A percentile compares a stretch with the other conserved stretches of the same genome.
These are phyloP conservation scores for Coleophoma cylindrospora DNA, from an alignment of 2,329 filamentous ascomycete species.

Conservation along the genomic window DNA sequence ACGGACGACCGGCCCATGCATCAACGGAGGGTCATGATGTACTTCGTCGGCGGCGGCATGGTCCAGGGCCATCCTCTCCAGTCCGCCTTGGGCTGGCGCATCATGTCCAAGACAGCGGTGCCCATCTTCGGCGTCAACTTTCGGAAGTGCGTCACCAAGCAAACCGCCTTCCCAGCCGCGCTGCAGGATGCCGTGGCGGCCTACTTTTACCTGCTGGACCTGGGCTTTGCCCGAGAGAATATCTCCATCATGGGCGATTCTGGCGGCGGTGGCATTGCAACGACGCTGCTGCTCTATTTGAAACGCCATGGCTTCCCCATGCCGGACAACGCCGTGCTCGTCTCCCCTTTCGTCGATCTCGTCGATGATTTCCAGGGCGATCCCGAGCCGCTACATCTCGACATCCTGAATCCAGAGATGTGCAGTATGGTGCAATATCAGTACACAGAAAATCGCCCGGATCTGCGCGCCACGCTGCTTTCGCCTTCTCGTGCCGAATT, in stretches of 20 bases:
- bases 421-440: not conserved
- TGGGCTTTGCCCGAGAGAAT: not conserved
- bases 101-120: not conserved
- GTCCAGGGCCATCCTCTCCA: not conserved
- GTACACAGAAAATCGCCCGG: not conserved
- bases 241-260: not conserved
- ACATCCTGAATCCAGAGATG: not conserved
- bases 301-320: not conserved
- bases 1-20: not conserved
- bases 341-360: not conserved
- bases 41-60: not conserved
- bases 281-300: not conserved
- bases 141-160: not conserved
- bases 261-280: not conserved
- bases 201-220: not conserved
- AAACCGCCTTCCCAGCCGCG: not conserved
- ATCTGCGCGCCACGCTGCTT: not conserved
- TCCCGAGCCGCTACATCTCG: not conserved
- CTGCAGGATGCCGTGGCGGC: not conserved
- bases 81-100: not conserved
- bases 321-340: not conserved
- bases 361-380: not conserved
- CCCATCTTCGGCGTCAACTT: not conserved
- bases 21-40: not conserved
- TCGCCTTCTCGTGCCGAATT: not conserved